Evolutionary conservation across 192 early-diverging fungal species (phyloP), one percentile per base, ranked within the genome.

Genomic region (Gamsiella multidivaricata): DNA sequence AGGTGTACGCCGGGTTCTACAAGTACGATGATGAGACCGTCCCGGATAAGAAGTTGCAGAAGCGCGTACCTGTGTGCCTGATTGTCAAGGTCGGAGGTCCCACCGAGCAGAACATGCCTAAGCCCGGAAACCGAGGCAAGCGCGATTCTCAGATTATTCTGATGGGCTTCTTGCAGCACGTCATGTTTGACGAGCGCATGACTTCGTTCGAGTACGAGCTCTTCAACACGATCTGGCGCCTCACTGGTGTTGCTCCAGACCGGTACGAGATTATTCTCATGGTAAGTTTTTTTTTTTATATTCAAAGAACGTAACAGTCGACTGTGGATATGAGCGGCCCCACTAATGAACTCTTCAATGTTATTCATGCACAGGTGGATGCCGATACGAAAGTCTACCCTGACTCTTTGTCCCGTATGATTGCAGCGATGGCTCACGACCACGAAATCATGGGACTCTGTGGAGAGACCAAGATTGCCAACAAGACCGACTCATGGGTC

Each of bases 61-160:
- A 78, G 49, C 81, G 82, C 6, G 87, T 94, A 22, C 93, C 93
- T 17, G 90, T 93, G 86, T 79, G 93, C 12, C 74, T 87, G 41
- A 87, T 94, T 28, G 88, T 90, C 68, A 93, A 93, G 79, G 88
- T 87, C 74, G 93, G 93, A 55, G 84, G 85, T 2, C 83, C 88
- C 42, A 87, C 82, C 11, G 90, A 91, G 70, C 65, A 81, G 28
- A 81, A 72, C 43, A 84, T 88, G 49, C 58, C 69, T 37, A 94
- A 93, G 80, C 90, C 93, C 26, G 93, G 93, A 22, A 94, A 94
- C 80, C 86, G 97, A 66, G 97, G 97, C 49, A 98, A 98, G 86
- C 91, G 97, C 32, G 97, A 99, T 79, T 96, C 95, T 11, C 97
- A 99, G 81, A 89, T 99, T 53, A 86, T 98, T 56, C 83, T 98